Percentiles rank a stretch among this genome's conserved stretches.
Conservation (phyloP, 352 stramenopile genomes). For the Blastocystis sp. region DNA sequence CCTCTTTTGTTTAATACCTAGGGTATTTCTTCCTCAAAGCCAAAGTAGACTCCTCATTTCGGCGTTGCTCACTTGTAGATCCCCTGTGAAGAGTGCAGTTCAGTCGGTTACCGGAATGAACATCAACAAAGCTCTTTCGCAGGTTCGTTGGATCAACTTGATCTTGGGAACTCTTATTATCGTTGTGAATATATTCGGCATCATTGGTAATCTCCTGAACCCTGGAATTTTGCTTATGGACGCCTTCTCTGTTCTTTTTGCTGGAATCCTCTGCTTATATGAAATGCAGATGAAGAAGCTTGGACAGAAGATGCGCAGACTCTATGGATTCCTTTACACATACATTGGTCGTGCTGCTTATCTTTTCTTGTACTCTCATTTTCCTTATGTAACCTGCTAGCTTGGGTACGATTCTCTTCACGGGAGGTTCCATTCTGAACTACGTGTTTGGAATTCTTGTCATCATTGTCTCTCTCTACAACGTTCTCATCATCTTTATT, state of each 20-base stretch:
- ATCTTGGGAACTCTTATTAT: not conserved
- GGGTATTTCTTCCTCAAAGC: not conserved
- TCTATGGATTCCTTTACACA: conserved; percentile 56
- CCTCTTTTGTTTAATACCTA: not conserved
- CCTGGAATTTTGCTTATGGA: not conserved
- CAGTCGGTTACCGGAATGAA: conserved; percentile 16
- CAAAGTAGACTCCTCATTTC: not conserved
- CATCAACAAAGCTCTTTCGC: conserved; percentile 17
- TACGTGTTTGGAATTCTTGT: not conserved
- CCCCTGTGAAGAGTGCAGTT: not conserved
- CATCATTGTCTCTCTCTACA: conserved; percentile 33
- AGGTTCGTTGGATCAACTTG: conserved; percentile 39
- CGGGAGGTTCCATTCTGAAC: not conserved
- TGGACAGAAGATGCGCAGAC: not conserved
- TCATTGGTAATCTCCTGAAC: not conserved
- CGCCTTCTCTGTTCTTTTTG: conserved; percentile 39
- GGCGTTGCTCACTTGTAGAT: conserved; percentile 5
- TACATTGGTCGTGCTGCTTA: conserved; percentile 50
- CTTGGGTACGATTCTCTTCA: conserved; percentile 35
- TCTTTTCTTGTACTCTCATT: conserved; percentile 37
- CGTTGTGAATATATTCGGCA: conserved; percentile 7
- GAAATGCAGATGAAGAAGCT: conserved; percentile 53
- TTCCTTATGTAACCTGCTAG: not conserved
- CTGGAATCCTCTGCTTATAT: conserved; percentile 35
- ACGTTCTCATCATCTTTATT: conserved; percentile 41